These are phyloP conservation scores for Diaporthe sp. DNA, from an alignment of 2,329 filamentous ascomycete genomes.

Conservation along the genomic window DNA sequence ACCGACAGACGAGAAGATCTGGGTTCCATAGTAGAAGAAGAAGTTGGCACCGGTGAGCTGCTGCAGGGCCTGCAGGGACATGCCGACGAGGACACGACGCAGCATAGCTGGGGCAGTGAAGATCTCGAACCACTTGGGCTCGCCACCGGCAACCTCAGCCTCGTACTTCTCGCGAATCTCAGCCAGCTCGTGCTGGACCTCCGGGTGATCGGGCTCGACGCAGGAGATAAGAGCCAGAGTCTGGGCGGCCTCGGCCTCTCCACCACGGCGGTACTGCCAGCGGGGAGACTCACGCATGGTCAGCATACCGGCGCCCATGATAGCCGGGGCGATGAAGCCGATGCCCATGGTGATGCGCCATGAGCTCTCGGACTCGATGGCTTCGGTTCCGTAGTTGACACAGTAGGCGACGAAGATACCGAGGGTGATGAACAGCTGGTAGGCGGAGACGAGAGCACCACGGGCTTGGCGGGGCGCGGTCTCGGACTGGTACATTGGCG, in stretches of 20 bases:
- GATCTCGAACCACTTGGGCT: slow-evolving; percentile 40
- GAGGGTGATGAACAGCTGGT: slow-evolving; percentile 50
- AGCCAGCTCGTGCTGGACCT: slow-evolving; percentile 36
- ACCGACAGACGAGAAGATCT: slow-evolving; percentile 76
- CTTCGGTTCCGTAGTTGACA: slow-evolving; percentile 66
- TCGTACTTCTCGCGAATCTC: slow-evolving; percentile 39
- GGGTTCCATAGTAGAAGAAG: slow-evolving; percentile 71
- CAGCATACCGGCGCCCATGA: slow-evolving; percentile 66
- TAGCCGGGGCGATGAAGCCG: slow-evolving; percentile 64
- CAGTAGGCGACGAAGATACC: slow-evolving; percentile 47
- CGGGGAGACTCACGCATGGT: slow-evolving; percentile 69
- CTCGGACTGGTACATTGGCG: slow-evolving; percentile 77
- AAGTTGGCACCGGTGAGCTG: slow-evolving; percentile 73
- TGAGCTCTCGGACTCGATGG: slow-evolving; percentile 57
- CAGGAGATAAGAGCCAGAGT: slow-evolving; percentile 37
- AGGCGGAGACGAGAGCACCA: slow-evolving; percentile 50
- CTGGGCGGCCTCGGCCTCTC: slow-evolving; percentile 36
- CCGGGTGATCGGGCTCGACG: slow-evolving; percentile 31
- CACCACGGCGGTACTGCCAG: slow-evolving; percentile 51
- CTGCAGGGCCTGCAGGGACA: slow-evolving; percentile 74
- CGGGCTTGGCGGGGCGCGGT: slow-evolving; percentile 70
- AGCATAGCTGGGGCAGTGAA: slow-evolving; percentile 64
- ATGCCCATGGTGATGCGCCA: slow-evolving; percentile 75
- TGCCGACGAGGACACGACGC: slow-evolving; percentile 75
- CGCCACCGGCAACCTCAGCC: slow-evolving; percentile 38